Evolutionary conservation across 2,329 filamentous ascomycete genomes (phyloP).

Genomic region (Fusarium annulatum): DNA sequence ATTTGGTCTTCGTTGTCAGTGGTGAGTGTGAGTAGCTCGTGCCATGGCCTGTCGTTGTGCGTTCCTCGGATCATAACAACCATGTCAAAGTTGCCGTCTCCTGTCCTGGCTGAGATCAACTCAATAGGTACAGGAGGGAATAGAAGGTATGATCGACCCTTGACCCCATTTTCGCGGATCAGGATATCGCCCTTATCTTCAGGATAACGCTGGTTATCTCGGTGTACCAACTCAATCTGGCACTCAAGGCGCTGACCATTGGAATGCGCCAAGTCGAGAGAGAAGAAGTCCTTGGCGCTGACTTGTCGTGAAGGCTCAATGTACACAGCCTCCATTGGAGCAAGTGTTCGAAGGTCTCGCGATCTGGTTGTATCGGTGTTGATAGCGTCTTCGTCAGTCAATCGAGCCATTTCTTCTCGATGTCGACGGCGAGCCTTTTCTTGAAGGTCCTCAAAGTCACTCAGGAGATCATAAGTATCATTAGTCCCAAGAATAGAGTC

Average conservation of each 20-base stretch:
- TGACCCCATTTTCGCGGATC: slow-evolving; percentile 86
- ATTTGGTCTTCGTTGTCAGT: slow-evolving; percentile 82
- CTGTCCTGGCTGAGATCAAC: slow-evolving; percentile 82
- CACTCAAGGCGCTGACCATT: slow-evolving; percentile 91
- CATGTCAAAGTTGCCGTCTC: slow-evolving; percentile 76
- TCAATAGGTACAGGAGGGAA: slow-evolving; percentile 86
- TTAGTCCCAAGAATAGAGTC: slow-evolving; percentile 65
- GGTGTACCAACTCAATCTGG: slow-evolving; percentile 85
- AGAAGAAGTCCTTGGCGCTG: slow-evolving; percentile 89
- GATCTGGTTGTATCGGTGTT: slow-evolving; percentile 84
- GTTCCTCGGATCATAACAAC: slow-evolving; percentile 87
- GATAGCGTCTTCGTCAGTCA: slow-evolving; percentile 85
- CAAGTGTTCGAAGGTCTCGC: slow-evolving; percentile 82
- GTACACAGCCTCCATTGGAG: slow-evolving; percentile 73
- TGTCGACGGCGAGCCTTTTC: slow-evolving; percentile 76
- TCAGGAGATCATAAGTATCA: slow-evolving; percentile 54
- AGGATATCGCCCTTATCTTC: slow-evolving; percentile 84
- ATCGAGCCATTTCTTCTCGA: slow-evolving; percentile 75
- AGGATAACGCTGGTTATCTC: slow-evolving; percentile 78
- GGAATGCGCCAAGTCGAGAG: slow-evolving; percentile 85
- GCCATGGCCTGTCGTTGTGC: slow-evolving; percentile 76
- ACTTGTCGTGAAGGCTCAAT: slow-evolving; percentile 86
- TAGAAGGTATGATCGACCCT: slow-evolving; percentile 80
- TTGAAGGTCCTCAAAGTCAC: slow-evolving; percentile 76
- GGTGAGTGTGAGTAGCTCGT: slow-evolving; percentile 82